phyloP scores from a whole-genome alignment of 306 rosid genomes.

The Crataegus laevigata region DNA sequence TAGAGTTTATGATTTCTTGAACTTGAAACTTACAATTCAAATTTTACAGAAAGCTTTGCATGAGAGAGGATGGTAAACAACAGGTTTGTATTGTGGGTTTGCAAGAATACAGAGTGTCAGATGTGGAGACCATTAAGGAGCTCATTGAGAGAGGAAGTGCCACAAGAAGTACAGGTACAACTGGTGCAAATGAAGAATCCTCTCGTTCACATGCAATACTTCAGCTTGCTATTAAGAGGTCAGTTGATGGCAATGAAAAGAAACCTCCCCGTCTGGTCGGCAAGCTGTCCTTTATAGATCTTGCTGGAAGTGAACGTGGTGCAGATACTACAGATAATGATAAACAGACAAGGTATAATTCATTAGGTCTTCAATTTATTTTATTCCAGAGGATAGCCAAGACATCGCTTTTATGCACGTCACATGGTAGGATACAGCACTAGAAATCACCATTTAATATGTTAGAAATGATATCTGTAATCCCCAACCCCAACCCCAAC shows the following conservation, averaged over 20 bases:
- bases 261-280: conserved; percentile 90
- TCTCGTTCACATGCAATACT: conserved; percentile 99
- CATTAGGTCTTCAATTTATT: background rate
- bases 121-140: conserved; percentile 90
- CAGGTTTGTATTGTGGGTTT: conserved; percentile 98
- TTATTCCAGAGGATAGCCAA: background rate
- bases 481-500: no score
- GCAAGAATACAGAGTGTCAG: conserved; percentile 89
- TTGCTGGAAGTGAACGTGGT: conserved; percentile 99
- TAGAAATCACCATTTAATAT: background rate
- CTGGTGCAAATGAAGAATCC: conserved; percentile 99
- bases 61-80: conserved; percentile 98
- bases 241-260: conserved; percentile 73
- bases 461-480: background rate
- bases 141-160: conserved; percentile 90
- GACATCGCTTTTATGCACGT: background rate
- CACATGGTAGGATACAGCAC: background rate
- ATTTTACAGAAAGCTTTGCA: conserved; percentile 81
- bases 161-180: conserved; percentile 94
- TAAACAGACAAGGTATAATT: conserved; percentile 76
- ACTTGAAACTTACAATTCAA: conserved; percentile 7
- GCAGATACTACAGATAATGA: conserved; percentile 99
- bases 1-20: conserved; percentile 10
- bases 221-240: conserved; percentile 89
- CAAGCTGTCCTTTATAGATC: conserved; percentile 96